Conservation (phyloP, 1,139 yeast genomes). For the Hyphopichia pseudoburtonii region DNA sequence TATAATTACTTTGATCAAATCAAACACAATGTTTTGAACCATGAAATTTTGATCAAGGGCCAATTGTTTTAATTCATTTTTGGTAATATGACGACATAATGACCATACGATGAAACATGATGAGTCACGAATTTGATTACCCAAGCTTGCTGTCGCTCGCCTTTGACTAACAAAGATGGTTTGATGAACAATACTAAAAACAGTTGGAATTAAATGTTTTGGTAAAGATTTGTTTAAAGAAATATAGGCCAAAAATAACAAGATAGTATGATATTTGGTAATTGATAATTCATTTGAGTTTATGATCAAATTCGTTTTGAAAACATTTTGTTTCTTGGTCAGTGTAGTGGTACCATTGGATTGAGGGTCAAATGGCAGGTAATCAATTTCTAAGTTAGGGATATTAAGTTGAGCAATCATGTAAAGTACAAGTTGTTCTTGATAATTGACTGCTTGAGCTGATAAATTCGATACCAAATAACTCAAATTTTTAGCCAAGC, state of each 20-base stretch:
- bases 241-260: conserved; percentile 37
- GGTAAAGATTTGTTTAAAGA: conserved; percentile 32
- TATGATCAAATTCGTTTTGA: conserved; percentile 13
- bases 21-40: conserved; percentile 30
- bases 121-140: conserved; percentile 77
- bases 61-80: conserved; percentile 10
- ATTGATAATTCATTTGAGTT: conserved; percentile 21
- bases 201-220: conserved; percentile 17
- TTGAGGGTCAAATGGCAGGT: conserved; percentile 2
- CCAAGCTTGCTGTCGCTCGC: conserved; percentile 50
- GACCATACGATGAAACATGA: conserved; percentile 69
- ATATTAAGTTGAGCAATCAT: conserved; percentile 26
- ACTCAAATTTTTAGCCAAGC: conserved; percentile 38
- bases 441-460: conserved; percentile 31
- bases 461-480: conserved; percentile 20
- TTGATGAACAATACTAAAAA: conserved; percentile 34
- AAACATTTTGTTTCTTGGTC: conserved; percentile 1
- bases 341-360: not conserved
- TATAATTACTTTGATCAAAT: conserved; percentile 53
- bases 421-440: conserved; percentile 29
- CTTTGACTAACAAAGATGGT: conserved; percentile 57
- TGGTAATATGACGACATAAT: conserved; percentile 26
- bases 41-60: conserved; percentile 10
- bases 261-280: conserved; percentile 35
- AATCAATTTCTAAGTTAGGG: conserved; percentile 4